Percentiles rank a stretch among this genome's conserved stretches.
Conservation (phyloP, 257 asterid species). For the Primulina tabacum region DNA sequence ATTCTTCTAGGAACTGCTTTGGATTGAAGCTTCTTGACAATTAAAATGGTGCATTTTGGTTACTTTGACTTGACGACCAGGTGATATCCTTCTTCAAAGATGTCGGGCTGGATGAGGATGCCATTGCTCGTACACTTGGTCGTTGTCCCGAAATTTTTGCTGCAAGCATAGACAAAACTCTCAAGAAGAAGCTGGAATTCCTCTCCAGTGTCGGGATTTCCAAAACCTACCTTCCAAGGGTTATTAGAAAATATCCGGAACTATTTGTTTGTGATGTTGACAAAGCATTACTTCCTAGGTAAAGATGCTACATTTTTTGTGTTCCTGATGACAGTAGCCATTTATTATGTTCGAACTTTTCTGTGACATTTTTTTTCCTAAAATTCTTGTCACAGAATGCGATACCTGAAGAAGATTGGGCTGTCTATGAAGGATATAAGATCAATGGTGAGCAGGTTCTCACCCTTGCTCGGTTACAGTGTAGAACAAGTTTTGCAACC, state of each 20-base stretch:
- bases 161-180: conserved; percentile 60
- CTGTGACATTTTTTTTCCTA: background rate
- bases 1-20: background rate
- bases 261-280: conserved; percentile 72
- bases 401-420: conserved; percentile 61
- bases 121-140: conserved; percentile 52
- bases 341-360: background rate
- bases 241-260: conserved; percentile 86
- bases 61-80: conserved; percentile 32
- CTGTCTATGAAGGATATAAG: conserved; percentile 60
- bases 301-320: conserved; percentile 18
- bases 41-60: background rate
- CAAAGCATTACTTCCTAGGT: conserved; percentile 83
- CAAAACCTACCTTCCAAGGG: conserved; percentile 59
- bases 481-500: conserved; percentile 50
- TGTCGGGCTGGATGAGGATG: conserved; percentile 67
- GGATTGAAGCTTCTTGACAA: background rate
- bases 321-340: background rate
- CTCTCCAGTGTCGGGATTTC: conserved; percentile 61
- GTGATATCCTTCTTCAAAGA: conserved; percentile 69
- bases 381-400: conserved; percentile 41
- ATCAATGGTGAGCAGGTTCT: conserved; percentile 72
- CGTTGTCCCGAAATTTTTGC: conserved; percentile 93
- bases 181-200: conserved; percentile 65
- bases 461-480: conserved; percentile 89